phyloP scores from a whole-genome alignment of 2,329 filamentous ascomycete genomes.

The Arthrocladium fulminans region DNA sequence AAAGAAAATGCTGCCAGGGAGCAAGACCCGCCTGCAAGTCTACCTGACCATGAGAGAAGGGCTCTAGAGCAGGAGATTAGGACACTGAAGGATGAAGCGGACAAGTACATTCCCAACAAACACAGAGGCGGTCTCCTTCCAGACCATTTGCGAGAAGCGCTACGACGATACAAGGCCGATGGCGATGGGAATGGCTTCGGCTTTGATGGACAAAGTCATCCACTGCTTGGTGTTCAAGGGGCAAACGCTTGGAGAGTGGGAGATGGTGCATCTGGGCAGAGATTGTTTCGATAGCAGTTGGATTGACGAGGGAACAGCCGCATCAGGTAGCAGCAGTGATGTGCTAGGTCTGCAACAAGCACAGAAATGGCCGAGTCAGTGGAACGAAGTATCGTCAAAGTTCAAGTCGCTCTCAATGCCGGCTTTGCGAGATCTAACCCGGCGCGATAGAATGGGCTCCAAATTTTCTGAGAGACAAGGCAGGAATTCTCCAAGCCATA shows the following conservation, averaged over 20 bases:
- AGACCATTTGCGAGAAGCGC: constrained; percentile 41
- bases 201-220: constrained; percentile 39
- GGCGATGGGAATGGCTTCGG: constrained; percentile 41
- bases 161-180: constrained; percentile 41
- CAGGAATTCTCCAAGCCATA: too few relatives aligned
- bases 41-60: constrained; percentile 16
- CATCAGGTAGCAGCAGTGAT: background rate
- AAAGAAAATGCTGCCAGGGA: background rate
- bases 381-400: too few relatives aligned
- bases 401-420: too few relatives aligned
- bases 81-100: constrained; percentile 26
- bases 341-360: too few relatives aligned
- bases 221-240: constrained; percentile 36
- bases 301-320: background rate
- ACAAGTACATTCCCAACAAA: constrained; percentile 30
- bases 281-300: constrained; percentile 33
- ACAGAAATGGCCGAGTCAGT: too few relatives aligned
- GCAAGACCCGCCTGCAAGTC: background rate
- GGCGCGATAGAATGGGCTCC: too few relatives aligned
- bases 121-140: constrained; percentile 41
- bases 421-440: too few relatives aligned
- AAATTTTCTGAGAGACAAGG: too few relatives aligned
- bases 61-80: constrained; percentile 20
- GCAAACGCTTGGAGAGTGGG: constrained; percentile 33
- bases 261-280: constrained; percentile 30